phyloP scores from a whole-genome alignment of 148 eudicot species.

The Spergularia marina region DNA sequence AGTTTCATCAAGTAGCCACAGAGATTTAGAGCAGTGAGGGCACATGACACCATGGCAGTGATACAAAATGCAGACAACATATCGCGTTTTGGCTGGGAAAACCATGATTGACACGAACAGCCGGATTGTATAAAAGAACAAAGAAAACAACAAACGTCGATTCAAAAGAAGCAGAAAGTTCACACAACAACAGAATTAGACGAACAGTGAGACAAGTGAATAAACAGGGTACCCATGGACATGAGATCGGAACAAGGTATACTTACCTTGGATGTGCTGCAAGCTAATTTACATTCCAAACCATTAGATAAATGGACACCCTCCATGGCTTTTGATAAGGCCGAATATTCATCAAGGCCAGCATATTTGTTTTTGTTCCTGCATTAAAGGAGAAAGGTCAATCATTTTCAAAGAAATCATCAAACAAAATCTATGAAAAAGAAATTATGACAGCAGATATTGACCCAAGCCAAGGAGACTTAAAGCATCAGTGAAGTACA shows the following conservation, averaged over 20 bases:
- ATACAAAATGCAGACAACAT: background rate
- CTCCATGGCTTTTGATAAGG: constrained; percentile 58
- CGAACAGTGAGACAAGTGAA: too few species aligned
- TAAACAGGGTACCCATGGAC: too few species aligned
- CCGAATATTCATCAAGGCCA: constrained; percentile 58
- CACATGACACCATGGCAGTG: background rate
- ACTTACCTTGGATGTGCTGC: constrained; percentile 82
- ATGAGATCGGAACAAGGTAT: background rate
- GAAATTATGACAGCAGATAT: background rate
- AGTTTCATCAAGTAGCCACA: background rate
- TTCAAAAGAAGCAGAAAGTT: background rate
- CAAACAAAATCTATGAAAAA: background rate
- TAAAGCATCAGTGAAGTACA: background rate
- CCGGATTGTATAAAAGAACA: background rate
- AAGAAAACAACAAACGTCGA: background rate
- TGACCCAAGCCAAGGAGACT: background rate
- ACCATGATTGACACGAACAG: background rate
- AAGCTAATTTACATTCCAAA: constrained; percentile 86
- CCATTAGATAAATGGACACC: constrained; percentile 60
- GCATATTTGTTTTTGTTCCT: constrained; percentile 69
- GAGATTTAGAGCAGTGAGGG: too few species aligned
- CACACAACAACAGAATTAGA: background rate
- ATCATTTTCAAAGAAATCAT: background rate
- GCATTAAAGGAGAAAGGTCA: constrained; percentile 26
- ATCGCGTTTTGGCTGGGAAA: background rate